Base-by-base conservation (phyloP, 2,329 filamentous ascomycete species). In the Fusarium sp. region DNA sequence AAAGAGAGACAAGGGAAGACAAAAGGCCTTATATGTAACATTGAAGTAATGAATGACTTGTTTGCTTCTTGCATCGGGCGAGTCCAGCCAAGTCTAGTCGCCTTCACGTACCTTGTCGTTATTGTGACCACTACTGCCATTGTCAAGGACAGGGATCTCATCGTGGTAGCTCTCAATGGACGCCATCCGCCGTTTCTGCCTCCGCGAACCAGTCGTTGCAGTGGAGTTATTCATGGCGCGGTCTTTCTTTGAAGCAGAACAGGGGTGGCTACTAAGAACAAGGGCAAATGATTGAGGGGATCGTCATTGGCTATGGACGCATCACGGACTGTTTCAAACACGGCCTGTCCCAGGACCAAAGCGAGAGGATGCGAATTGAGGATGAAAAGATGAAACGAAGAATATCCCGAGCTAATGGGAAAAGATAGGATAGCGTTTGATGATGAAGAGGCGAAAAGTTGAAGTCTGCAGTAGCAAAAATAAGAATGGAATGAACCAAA, bases 141-240 rank as follows among this genome's bases (percentile, higher is more conserved):
- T 46, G 10, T 35, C 51, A 51, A 43, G 56, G 45, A 48, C 69
- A 72, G 58, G 71, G 67, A 69, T 73, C 37, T 60, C 63, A 57
- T 63, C 59, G 55, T 48, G n/a, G 68, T 50, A 45, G 7, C 48
- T 43, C 33, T 62, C 67, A 25, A 58, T 41, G 50, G 64, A 71
- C 47, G 57, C 62, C 43, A 63, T 33, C 56, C 55, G 45, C 45
- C 57, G 50, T 56, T 56, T 68, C 53, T 59, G 65, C 57, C 55
- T 65, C 58, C 50, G 35, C 37, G 56, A 60, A 25, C 67, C 67
- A 58, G 43, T 50, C 56, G 67, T 58, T 55, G 50, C 15, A 41
- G 71, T 69, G 67, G 71, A 62, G 53, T 62, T 56, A 49, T 62
- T 49, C 57, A 72, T 72, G 40, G 61, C 70, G 61, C 51, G 19